phyloP scores from a whole-genome alignment of 805 yeast genomes.

The Teunomyces lycoperdinae region DNA sequence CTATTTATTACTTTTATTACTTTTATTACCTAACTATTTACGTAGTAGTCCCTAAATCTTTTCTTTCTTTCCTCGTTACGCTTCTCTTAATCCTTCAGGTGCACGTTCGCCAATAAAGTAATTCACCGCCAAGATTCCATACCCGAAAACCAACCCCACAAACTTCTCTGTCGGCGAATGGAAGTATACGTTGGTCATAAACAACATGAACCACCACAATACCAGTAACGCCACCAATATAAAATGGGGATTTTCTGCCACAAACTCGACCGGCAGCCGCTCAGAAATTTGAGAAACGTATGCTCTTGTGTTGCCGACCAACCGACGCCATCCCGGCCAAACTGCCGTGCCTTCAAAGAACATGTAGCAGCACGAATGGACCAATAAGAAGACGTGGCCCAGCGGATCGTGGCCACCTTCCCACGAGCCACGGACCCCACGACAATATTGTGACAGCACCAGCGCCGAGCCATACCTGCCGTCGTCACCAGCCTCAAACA shows the following conservation, averaged over 20 bases:
- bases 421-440: slow-evolving; percentile 51
- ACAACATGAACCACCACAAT: slow-evolving; percentile 84
- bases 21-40: too few relatives aligned
- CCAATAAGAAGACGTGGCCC: slow-evolving; percentile 83
- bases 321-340: slow-evolving; percentile 27
- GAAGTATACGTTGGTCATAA: slow-evolving; percentile 81
- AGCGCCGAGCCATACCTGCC: neutral
- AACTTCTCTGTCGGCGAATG: slow-evolving; percentile 77
- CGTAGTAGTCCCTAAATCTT: too few relatives aligned
- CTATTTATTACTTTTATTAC: too few relatives aligned
- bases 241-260: slow-evolving; percentile 24
- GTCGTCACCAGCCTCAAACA: slow-evolving; percentile 10
- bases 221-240: slow-evolving; percentile 23
- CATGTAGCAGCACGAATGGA: slow-evolving; percentile 62
- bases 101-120: slow-evolving; percentile 7
- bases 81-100: slow-evolving; percentile 22
- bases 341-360: slow-evolving; percentile 56
- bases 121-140: slow-evolving; percentile 50
- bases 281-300: neutral
- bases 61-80: neutral
- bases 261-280: slow-evolving; percentile 5
- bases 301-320: neutral
- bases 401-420: slow-evolving; percentile 97
- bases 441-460: slow-evolving; percentile 34
- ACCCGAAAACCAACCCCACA: slow-evolving; percentile 66